These are phyloP conservation scores for Nitzschia sp. DNA, from an alignment of 108 stramenopile genomes.

Conservation along the genomic window DNA sequence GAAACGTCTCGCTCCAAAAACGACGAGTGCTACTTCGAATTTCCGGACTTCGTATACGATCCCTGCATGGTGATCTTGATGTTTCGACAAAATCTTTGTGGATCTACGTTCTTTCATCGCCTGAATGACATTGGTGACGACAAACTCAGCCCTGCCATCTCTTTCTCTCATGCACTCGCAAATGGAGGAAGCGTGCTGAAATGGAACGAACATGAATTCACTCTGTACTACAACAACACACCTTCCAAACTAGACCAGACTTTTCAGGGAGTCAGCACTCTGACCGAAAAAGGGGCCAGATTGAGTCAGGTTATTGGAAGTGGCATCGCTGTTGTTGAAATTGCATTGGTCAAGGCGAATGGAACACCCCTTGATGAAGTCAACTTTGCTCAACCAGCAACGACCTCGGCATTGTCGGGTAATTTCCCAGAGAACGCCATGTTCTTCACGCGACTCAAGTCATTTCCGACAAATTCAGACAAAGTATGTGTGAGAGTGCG, in stretches of 20 bases:
- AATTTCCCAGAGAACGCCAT: not conserved
- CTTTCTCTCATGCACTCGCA: slow-evolving; percentile 13
- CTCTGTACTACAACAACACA: slow-evolving; percentile 49
- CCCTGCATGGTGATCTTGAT: slow-evolving; percentile 63
- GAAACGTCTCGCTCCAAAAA: slow-evolving; percentile 18
- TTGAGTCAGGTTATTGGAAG: slow-evolving; percentile 56
- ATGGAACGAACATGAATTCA: slow-evolving; percentile 40
- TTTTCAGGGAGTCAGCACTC: slow-evolving; percentile 62
- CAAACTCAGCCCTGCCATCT: slow-evolving; percentile 15
- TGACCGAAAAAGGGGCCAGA: slow-evolving; percentile 64
- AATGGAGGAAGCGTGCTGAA: slow-evolving; percentile 24
- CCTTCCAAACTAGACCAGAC: slow-evolving; percentile 56
- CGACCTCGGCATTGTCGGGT: not conserved
- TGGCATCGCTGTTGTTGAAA: slow-evolving; percentile 65
- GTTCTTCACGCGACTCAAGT: slow-evolving; percentile 23
- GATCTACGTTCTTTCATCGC: slow-evolving; percentile 72
- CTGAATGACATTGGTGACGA: slow-evolving; percentile 34
- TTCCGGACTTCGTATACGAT: slow-evolving; percentile 55
- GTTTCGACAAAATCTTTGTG: slow-evolving; percentile 75
- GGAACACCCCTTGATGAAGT: slow-evolving; percentile 17
- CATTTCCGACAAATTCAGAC: slow-evolving; percentile 9
- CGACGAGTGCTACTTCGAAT: slow-evolving; percentile 46
- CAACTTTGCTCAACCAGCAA: slow-evolving; percentile 23
- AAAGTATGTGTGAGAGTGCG: slow-evolving; percentile 39
- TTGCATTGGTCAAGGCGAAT: slow-evolving; percentile 43